These are phyloP conservation scores for Scheffersomyces lignicola DNA, from an alignment of 1,139 yeast genomes.

Conservation along the genomic window DNA sequence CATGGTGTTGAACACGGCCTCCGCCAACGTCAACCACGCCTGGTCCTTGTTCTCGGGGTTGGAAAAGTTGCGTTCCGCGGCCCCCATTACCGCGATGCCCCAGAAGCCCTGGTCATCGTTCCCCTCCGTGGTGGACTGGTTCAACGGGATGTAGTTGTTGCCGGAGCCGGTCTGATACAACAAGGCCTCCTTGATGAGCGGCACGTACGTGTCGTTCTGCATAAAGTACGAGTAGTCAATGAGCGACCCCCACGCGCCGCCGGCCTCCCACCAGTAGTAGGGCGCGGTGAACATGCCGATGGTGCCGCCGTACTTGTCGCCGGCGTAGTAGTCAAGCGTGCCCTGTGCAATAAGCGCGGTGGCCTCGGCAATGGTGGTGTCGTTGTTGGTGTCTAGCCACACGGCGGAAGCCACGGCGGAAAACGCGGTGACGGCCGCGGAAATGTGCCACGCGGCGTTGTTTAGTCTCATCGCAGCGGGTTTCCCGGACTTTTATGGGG, in stretches of 20 bases:
- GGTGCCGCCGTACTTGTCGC: constrained; percentile 64
- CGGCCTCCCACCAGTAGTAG: constrained; percentile 95
- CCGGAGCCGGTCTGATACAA: constrained; percentile 66
- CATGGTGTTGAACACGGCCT: constrained; percentile 89
- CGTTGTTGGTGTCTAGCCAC: constrained; percentile 38
- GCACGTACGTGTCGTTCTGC: constrained; percentile 59
- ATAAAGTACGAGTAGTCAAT: constrained; percentile 67
- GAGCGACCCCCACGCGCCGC: constrained; percentile 81
- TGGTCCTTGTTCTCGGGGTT: constrained; percentile 48
- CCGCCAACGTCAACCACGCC: constrained; percentile 71
- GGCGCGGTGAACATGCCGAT: constrained; percentile 77
- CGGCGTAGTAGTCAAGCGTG: constrained; percentile 70
- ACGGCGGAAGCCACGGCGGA: too few relatives aligned
- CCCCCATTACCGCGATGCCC: constrained; percentile 83
- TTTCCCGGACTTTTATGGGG: too few relatives aligned
- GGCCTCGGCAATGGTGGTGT: constrained; percentile 43
- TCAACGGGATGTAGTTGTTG: constrained; percentile 70
- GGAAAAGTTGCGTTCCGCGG: constrained; percentile 77
- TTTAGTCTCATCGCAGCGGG: too few relatives aligned
- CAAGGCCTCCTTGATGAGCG: constrained; percentile 56
- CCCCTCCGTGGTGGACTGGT: constrained; percentile 78
- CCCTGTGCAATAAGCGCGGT: constrained; percentile 62
- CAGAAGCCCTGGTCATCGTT: constrained; percentile 93
- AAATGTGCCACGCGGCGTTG: too few relatives aligned
- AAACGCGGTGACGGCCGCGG: too few relatives aligned